Percentiles rank a stretch among this genome's conserved stretches.
Conservation (phyloP, 345 rosid species). For the Raphanus sativus region DNA sequence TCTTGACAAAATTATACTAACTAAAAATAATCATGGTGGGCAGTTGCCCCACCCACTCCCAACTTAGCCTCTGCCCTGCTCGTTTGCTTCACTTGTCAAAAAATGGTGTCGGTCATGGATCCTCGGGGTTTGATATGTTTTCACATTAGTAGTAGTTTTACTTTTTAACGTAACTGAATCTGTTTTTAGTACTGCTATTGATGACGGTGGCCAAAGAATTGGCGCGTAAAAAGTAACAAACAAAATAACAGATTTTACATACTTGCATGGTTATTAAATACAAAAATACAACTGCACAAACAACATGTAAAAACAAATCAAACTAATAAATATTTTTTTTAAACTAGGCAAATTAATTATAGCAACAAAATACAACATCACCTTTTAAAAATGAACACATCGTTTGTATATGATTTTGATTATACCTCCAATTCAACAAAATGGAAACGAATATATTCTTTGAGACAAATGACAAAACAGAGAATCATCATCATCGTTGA, state of each 20-base stretch:
- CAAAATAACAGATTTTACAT: slow-evolving; percentile 10
- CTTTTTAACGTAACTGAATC: neutral
- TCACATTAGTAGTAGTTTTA: too few species aligned
- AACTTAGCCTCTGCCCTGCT: neutral
- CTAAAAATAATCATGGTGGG: too few species aligned
- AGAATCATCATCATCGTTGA: slow-evolving; percentile 16
- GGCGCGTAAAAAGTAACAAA: slow-evolving; percentile 20
- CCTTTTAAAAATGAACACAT: neutral
- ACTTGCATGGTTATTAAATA: slow-evolving; percentile 20
- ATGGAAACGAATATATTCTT: neutral
- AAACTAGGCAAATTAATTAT: slow-evolving; percentile 11
- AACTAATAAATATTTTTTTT: slow-evolving; percentile 10
- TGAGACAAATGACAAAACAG: neutral
- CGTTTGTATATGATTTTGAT: neutral
- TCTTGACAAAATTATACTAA: too few species aligned
- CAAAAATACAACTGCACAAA: slow-evolving; percentile 34
- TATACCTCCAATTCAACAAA: slow-evolving; percentile 1
- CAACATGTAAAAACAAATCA: neutral
- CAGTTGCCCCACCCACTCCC: too few species aligned
- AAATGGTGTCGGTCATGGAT: neutral
- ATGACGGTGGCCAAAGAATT: neutral
- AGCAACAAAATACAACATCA: slow-evolving; percentile 4
- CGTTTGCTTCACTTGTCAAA: neutral
- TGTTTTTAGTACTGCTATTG: neutral
- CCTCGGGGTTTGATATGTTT: neutral